phyloP scores from a whole-genome alignment of 805 yeast genomes.

The Naumovozyma dairenensis region DNA sequence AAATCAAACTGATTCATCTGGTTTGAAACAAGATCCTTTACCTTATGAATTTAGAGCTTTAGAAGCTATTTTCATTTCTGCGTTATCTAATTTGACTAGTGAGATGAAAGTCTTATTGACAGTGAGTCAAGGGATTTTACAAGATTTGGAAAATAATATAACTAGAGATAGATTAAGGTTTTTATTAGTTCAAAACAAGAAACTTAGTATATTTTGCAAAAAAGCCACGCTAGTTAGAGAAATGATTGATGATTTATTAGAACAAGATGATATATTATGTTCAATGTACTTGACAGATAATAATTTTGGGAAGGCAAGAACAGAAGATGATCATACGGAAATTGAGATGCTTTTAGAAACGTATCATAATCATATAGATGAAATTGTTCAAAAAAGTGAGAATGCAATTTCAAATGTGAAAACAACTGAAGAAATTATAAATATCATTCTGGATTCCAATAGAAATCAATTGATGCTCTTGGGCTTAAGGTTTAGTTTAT shows the following conservation, averaged over 20 bases:
- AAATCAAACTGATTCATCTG: conserved; percentile 16
- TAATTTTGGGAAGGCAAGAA: conserved; percentile 35
- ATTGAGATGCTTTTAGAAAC: conserved; percentile 85
- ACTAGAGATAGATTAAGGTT: conserved; percentile 72
- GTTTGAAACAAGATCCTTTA: conserved; percentile 29
- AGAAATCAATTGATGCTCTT: conserved; percentile 86
- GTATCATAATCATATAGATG: conserved; percentile 84
- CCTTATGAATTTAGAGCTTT: conserved; percentile 89
- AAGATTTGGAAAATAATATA: conserved; percentile 72
- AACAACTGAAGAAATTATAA: conserved; percentile 91
- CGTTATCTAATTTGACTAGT: conserved; percentile 64
- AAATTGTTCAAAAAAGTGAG: conserved; percentile 83
- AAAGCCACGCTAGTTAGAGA: conserved; percentile 77
- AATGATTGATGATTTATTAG: conserved; percentile 73
- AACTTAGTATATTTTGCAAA: conserved; percentile 72
- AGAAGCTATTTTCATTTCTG: conserved; percentile 77
- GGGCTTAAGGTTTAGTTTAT: conserved; percentile 74
- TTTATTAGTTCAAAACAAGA: conserved; percentile 74
- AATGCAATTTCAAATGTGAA: conserved; percentile 70
- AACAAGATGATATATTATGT: conserved; percentile 79
- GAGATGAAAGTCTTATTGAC: conserved; percentile 82
- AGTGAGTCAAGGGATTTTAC: conserved; percentile 60
- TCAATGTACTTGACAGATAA: conserved; percentile 70
- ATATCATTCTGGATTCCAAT: conserved; percentile 85
- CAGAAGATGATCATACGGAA: conserved; percentile 65